These are phyloP conservation scores for Cordyceps cicadae DNA, from an alignment of 2,329 filamentous ascomycete species.

Conservation along the genomic window DNA sequence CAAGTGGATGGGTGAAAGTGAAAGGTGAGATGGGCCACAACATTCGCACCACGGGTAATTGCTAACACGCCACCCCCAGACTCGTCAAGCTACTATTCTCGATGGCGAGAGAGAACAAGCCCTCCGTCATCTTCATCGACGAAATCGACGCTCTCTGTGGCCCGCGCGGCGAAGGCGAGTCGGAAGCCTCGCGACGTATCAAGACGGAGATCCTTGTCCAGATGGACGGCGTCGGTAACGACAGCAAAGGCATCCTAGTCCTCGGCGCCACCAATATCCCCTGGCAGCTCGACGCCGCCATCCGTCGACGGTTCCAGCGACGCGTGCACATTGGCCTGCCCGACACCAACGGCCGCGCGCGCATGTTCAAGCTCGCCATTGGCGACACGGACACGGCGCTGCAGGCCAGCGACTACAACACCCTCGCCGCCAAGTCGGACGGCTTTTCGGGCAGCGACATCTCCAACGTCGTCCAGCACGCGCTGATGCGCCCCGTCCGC, in stretches of 20 bases:
- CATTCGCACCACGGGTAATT: background rate
- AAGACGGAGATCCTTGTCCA: slow-evolving; percentile 98
- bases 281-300: slow-evolving; percentile 95
- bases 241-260: slow-evolving; percentile 87
- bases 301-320: slow-evolving; percentile 89
- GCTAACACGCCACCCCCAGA: slow-evolving; percentile 36
- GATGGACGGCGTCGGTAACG: slow-evolving; percentile 97
- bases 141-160: slow-evolving; percentile 96
- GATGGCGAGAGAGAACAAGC: slow-evolving; percentile 97
- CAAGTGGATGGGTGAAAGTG: slow-evolving; percentile 99
- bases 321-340: slow-evolving; percentile 93
- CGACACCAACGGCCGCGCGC: slow-evolving; percentile 76
- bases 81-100: slow-evolving; percentile 94
- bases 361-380: slow-evolving; percentile 93
- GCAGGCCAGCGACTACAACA: slow-evolving; percentile 66
- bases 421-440: slow-evolving; percentile 73
- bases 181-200: slow-evolving; percentile 92
- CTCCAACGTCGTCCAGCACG: slow-evolving; percentile 87
- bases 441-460: slow-evolving; percentile 97
- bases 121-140: slow-evolving; percentile 97
- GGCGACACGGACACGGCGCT: slow-evolving; percentile 86
- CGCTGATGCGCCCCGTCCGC: slow-evolving; percentile 92
- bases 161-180: slow-evolving; percentile 87
- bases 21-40: slow-evolving; percentile 53
- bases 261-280: slow-evolving; percentile 97